Conservation (phyloP, 495 filamentous ascomycete species). For the Penicillium parvum region DNA sequence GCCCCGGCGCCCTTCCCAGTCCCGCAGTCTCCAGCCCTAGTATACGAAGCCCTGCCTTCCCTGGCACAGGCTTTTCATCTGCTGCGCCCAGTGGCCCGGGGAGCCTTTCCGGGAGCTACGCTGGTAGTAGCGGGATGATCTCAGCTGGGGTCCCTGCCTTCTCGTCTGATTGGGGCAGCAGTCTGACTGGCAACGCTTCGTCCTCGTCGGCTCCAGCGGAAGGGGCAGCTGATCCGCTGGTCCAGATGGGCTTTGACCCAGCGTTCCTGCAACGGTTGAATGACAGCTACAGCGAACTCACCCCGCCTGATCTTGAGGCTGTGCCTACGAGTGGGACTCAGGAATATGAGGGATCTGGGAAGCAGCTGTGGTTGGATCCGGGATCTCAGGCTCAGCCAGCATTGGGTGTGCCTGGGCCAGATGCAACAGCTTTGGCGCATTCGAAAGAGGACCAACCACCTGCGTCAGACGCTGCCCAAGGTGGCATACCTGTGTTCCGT, state of each 20-base stretch:
- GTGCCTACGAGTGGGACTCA: constrained; percentile 17
- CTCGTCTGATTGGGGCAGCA: constrained; percentile 40
- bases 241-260: constrained; percentile 44
- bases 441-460: constrained; percentile 15
- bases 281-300: constrained; percentile 31
- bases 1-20: constrained; percentile 25
- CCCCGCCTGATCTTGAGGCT: constrained; percentile 20
- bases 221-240: constrained; percentile 31
- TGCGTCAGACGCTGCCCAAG: constrained; percentile 18
- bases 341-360: constrained; percentile 9
- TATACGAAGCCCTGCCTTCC: constrained; percentile 34
- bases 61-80: constrained; percentile 35
- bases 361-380: constrained; percentile 19
- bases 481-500: constrained; percentile 13
- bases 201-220: constrained; percentile 32
- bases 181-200: constrained; percentile 22
- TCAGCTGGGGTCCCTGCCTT: constrained; percentile 29
- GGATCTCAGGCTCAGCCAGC: constrained; percentile 9
- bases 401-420: constrained; percentile 9
- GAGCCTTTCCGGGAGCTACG: constrained; percentile 40
- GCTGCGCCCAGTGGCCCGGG: constrained; percentile 32
- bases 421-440: constrained; percentile 13
- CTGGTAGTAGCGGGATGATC: constrained; percentile 33
- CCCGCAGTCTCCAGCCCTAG: constrained; percentile 29
- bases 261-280: constrained; percentile 38